Conservation (phyloP, 1,284 basidiomycete genomes). For the Tylopilus sp. region DNA sequence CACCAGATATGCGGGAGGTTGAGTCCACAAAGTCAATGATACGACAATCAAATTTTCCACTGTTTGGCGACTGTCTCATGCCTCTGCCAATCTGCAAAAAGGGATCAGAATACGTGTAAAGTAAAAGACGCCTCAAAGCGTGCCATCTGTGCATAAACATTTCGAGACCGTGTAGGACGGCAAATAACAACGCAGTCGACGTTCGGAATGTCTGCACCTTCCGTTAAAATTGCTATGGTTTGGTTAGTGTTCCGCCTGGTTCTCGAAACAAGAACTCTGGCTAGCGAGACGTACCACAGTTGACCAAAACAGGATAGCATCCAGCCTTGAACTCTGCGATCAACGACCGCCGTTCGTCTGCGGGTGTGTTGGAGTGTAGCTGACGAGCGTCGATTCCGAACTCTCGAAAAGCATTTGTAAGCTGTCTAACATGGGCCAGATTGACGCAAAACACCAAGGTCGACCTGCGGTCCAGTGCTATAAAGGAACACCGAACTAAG, state of each 20-base stretch:
- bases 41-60: constrained; percentile 82
- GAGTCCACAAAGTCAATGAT: constrained; percentile 93
- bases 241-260: constrained; percentile 2
- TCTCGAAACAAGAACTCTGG: neutral
- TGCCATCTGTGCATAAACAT: constrained; percentile 93
- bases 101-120: neutral
- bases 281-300: constrained; percentile 65
- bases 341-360: constrained; percentile 59
- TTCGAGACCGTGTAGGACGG: constrained; percentile 83
- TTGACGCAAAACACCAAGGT: constrained; percentile 92
- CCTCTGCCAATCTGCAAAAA: constrained; percentile 82
- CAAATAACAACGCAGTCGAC: constrained; percentile 90
- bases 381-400: constrained; percentile 87
- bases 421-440: constrained; percentile 74
- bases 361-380: constrained; percentile 71
- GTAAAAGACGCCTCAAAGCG: constrained; percentile 11
- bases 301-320: constrained; percentile 83
- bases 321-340: constrained; percentile 70
- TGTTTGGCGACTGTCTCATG: constrained; percentile 78
- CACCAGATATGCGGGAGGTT: constrained; percentile 61
- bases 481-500: neutral
- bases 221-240: constrained; percentile 76
- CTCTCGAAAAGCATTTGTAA: constrained; percentile 71
- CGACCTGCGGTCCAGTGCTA: constrained; percentile 63
- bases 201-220: constrained; percentile 88